These are phyloP conservation scores for Mycosarcoma maydis DNA, from an alignment of 1,284 basidiomycete species.

Conservation along the genomic window DNA sequence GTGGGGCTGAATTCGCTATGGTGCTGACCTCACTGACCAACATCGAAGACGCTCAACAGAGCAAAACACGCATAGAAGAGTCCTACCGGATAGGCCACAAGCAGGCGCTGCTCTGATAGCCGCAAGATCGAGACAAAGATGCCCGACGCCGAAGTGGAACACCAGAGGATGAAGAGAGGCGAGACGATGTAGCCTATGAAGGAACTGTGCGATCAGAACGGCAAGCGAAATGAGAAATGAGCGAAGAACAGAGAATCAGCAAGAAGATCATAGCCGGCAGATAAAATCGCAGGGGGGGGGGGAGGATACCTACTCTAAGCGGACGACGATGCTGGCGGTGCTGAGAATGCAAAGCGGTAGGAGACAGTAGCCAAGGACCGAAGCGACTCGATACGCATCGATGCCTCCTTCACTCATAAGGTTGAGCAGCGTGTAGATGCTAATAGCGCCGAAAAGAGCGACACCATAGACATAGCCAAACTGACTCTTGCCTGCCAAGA, in stretches of 20 bases:
- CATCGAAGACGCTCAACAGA: conserved; percentile 62
- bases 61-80: conserved; percentile 66
- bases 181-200: conserved; percentile 60
- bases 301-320: conserved; percentile 86
- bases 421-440: conserved; percentile 94
- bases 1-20: too few species aligned
- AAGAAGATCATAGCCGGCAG: too few species aligned
- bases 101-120: conserved; percentile 63
- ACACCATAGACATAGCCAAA: conserved; percentile 99
- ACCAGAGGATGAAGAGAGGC: conserved; percentile 66
- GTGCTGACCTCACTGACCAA: conserved; percentile 36
- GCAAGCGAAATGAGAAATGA: not conserved
- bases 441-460: conserved; percentile 89
- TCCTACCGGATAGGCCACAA: conserved; percentile 65
- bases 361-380: conserved; percentile 95
- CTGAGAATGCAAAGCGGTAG: conserved; percentile 97
- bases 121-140: conserved; percentile 65
- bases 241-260: not conserved
- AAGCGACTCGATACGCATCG: conserved; percentile 93
- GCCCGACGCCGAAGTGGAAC: conserved; percentile 63
- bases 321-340: conserved; percentile 84
- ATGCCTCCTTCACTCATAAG: conserved; percentile 96
- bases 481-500: conserved; percentile 94
- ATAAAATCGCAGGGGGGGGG: too few species aligned
- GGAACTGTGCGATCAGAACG: conserved; percentile 20